A percentile compares a stretch with the other conserved stretches of the same genome.
These are phyloP conservation scores for Tricholoma furcatifolium DNA, from an alignment of 768 basidiomycete species.

Conservation along the genomic window DNA sequence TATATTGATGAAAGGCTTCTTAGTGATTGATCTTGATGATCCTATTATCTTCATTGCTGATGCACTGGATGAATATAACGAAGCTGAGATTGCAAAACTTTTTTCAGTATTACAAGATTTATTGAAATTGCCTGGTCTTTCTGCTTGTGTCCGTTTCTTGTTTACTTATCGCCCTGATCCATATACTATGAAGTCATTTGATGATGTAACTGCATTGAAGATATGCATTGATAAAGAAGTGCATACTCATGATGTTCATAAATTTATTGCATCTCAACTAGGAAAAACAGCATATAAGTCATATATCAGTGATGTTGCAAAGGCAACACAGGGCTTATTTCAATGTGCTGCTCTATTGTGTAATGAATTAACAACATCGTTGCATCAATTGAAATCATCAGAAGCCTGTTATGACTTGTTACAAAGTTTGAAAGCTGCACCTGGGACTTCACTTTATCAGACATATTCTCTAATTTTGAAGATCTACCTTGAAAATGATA, in stretches of 20 bases:
- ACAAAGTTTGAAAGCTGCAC: background rate
- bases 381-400: background rate
- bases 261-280: background rate
- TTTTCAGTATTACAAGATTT: background rate
- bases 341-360: background rate
- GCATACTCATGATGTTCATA: background rate
- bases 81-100: background rate
- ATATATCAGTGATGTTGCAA: background rate
- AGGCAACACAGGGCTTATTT: background rate
- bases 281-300: background rate
- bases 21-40: background rate
- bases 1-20: background rate
- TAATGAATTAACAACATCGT: background rate
- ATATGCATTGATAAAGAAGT: background rate
- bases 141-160: background rate
- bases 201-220: background rate
- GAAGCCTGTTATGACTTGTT: background rate
- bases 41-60: background rate
- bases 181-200: background rate
- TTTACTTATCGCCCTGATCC: background rate
- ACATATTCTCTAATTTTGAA: background rate
- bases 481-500: background rate
- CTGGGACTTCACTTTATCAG: background rate
- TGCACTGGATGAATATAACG: background rate
- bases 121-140: background rate